These are phyloP conservation scores for Eucalyptus fibrosa DNA, from an alignment of 345 rosid genomes.

Conservation along the genomic window DNA sequence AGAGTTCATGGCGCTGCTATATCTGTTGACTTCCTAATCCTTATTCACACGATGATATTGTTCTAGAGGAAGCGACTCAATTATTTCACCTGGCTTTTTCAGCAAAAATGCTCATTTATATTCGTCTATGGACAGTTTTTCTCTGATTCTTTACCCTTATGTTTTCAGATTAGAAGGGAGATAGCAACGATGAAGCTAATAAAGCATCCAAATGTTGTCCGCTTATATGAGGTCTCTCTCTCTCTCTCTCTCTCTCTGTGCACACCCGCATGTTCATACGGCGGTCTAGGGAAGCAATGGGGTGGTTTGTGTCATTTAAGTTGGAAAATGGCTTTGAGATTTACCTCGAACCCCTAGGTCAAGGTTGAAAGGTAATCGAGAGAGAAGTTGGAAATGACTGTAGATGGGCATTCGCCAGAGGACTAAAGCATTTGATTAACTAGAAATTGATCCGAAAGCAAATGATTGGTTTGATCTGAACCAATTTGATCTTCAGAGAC, in stretches of 20 bases:
- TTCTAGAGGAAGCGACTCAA: background rate
- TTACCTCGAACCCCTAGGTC: background rate
- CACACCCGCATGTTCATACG: background rate
- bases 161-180: constrained; percentile 70
- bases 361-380: background rate
- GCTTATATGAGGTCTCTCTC: constrained; percentile 51
- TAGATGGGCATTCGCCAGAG: background rate
- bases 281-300: background rate
- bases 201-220: constrained; percentile 93
- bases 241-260: background rate
- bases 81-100: background rate
- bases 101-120: background rate
- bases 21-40: background rate
- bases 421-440: background rate
- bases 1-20: background rate
- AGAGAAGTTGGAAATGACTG: background rate
- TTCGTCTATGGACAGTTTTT: background rate
- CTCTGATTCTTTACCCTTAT: background rate
- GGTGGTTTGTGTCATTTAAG: background rate
- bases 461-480: background rate
- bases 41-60: background rate
- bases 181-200: constrained; percentile 85
- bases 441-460: background rate
- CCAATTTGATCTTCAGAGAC: background rate
- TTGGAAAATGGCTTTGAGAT: background rate